Evolutionary conservation across 2,329 filamentous ascomycete genomes (phyloP).

Genomic region (Elsinoe arachidis): DNA sequence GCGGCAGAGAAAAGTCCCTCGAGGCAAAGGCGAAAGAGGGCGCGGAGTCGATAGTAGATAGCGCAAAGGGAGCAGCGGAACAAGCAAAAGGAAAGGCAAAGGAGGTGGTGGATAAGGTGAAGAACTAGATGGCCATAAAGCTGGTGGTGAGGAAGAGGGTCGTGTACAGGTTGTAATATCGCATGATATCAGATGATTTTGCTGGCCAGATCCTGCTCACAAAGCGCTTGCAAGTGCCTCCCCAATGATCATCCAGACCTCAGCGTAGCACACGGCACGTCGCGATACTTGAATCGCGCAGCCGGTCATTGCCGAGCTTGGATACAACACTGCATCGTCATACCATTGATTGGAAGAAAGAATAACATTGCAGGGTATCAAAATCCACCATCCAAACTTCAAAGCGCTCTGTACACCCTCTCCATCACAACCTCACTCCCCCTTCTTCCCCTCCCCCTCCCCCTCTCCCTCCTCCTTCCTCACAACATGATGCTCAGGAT

Average conservation of each 20-base stretch:
- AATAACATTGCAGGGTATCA: background rate
- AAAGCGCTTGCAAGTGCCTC: background rate
- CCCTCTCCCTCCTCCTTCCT: background rate
- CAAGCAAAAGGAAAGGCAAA: conserved; percentile 19
- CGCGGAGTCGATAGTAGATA: background rate
- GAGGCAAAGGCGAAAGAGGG: conserved; percentile 33
- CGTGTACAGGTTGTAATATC: background rate
- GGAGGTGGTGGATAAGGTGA: conserved; percentile 24
- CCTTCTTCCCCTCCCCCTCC: background rate
- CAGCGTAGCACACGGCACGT: no score
- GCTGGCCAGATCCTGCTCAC: background rate
- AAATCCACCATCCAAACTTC: background rate
- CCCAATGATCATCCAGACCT: background rate
- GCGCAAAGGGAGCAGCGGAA: conserved; percentile 17
- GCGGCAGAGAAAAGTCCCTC: conserved; percentile 35
- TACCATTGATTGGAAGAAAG: background rate
- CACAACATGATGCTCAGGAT: conserved; percentile 10
- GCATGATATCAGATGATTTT: background rate
- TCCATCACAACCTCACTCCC: background rate
- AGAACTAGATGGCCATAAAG: conserved; percentile 4
- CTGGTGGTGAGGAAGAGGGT: background rate
- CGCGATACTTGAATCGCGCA: no score
- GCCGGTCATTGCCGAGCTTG: no score
- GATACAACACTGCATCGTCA: background rate
- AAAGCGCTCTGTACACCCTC: background rate